Evolutionary conservation across 2,329 filamentous ascomycete species (phyloP), one percentile per base, ranked within the genome.

Genomic region (Tolypocladium guangdongense): DNA sequence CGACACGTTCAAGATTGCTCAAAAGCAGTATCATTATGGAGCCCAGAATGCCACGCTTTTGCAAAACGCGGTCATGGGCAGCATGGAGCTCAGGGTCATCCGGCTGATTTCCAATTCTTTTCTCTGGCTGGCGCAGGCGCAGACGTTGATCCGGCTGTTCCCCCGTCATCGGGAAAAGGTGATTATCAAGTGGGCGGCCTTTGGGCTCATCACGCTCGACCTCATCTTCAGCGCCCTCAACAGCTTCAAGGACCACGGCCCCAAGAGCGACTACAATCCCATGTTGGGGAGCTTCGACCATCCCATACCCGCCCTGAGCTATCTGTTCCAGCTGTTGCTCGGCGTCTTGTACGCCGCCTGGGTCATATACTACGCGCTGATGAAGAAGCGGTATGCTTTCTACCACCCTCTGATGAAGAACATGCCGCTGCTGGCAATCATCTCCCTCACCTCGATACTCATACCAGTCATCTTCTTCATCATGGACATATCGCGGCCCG

Each of bases 121-220:
- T 68, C 77, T 99, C 33, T 97, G 93, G 92, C 82, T 99, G 39
- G 93, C 93, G 1, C 93, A 99, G 70, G 92, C 95, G 1, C 93
- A 99, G 72, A 99, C 93, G 0, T 73, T 99, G 54, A 97, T 97
- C 61, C 87, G 93, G 52, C 77, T 99, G 1, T 99, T 99, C 62
- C 93, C 93, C 8, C 88, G 93, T 36, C 92, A 97, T 65, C 88
- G 95, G 64, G 93, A 99, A 71, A 97, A 97, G 72, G 85, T 97
- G 51, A 88, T 97, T 60, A 99, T 99, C 72, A 97, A 97, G 73
- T 99, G 92, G 92, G 90, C 92, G 18, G 93, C 92, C 1, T 96
- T 97, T 66, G 90, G 87, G 3, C 80, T 99, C 54, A 96, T 99
- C 63, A 82, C 90, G 0, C 78, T 96, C 55, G 92, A 97, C 66